Evolutionary conservation across 1,284 basidiomycete species (phyloP).

Genomic region (Puccinia polysora): DNA sequence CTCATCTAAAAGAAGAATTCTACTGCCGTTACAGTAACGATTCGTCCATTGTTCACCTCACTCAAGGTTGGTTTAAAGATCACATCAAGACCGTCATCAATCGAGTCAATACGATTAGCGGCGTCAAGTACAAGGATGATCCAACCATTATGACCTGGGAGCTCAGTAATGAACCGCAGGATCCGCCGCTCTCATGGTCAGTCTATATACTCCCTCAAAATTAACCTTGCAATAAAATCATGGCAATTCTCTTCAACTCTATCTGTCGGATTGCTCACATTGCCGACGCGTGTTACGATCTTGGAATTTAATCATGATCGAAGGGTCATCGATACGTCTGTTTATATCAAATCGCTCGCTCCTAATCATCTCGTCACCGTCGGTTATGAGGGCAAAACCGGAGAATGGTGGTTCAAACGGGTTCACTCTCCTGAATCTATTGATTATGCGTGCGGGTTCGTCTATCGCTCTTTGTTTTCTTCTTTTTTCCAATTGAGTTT

Average conservation of each 20-base stretch:
- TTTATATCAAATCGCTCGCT: slow-evolving; percentile 46
- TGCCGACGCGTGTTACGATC: not conserved
- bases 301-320: not conserved
- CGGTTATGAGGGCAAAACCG: slow-evolving; percentile 49
- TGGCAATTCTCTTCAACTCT: too few relatives aligned
- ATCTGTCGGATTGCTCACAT: too few relatives aligned
- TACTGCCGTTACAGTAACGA: slow-evolving; percentile 28
- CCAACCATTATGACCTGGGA: slow-evolving; percentile 50
- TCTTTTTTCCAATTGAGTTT: not conserved
- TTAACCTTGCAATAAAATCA: not conserved
- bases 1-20: too few relatives aligned
- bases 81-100: slow-evolving; percentile 47
- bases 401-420: slow-evolving; percentile 47
- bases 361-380: slow-evolving; percentile 48
- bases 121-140: slow-evolving; percentile 47
- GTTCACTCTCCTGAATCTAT: slow-evolving; percentile 45
- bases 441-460: slow-evolving; percentile 46
- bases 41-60: slow-evolving; percentile 24
- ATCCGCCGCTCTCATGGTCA: slow-evolving; percentile 38
- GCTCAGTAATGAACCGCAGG: slow-evolving; percentile 48
- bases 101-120: slow-evolving; percentile 47
- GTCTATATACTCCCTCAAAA: not conserved
- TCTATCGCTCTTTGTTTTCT: not conserved
- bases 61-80: slow-evolving; percentile 39
- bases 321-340: slow-evolving; percentile 46